A percentile compares a stretch with the other conserved stretches of the same genome.
Evolutionary conservation across 768 basidiomycete species (phyloP).

Genomic region (Termitomyces sp.): DNA sequence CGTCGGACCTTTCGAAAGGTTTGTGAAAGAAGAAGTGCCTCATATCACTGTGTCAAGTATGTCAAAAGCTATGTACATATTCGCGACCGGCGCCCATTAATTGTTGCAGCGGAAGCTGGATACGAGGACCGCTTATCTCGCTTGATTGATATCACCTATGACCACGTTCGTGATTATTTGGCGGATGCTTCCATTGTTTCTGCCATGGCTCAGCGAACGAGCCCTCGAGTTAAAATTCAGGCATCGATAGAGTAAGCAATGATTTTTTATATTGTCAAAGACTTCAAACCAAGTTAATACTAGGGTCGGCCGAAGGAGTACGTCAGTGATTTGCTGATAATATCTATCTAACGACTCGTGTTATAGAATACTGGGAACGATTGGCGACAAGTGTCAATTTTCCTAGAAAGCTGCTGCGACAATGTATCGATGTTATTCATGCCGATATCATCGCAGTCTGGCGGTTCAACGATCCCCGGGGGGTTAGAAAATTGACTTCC

Average conservation of each 20-base stretch:
- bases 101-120: slow-evolving; percentile 1
- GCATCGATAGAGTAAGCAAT: slow-evolving; percentile 19
- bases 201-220: slow-evolving; percentile 21
- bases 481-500: slow-evolving; percentile 5
- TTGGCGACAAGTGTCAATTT: slow-evolving; percentile 19
- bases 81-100: neutral
- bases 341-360: neutral
- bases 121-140: slow-evolving; percentile 6
- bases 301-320: slow-evolving; percentile 15
- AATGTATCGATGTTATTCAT: slow-evolving; percentile 20
- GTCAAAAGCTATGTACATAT: neutral
- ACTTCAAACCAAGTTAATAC: neutral
- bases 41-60: slow-evolving; percentile 9
- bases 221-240: slow-evolving; percentile 16
- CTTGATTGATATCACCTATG: slow-evolving; percentile 11
- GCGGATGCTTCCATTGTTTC: slow-evolving; percentile 14
- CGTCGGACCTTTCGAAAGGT: slow-evolving; percentile 5
- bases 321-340: neutral
- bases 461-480: slow-evolving; percentile 19
- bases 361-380: slow-evolving; percentile 21
- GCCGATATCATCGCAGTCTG: slow-evolving; percentile 20
- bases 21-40: slow-evolving; percentile 3
- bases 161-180: slow-evolving; percentile 10
- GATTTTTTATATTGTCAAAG: neutral
- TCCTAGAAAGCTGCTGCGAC: slow-evolving; percentile 9